A percentile compares a stretch with the other conserved stretches of the same genome.
Evolutionary conservation across 2,329 filamentous ascomycete genomes (phyloP).

Genomic region (Trichocomaceae sp.): DNA sequence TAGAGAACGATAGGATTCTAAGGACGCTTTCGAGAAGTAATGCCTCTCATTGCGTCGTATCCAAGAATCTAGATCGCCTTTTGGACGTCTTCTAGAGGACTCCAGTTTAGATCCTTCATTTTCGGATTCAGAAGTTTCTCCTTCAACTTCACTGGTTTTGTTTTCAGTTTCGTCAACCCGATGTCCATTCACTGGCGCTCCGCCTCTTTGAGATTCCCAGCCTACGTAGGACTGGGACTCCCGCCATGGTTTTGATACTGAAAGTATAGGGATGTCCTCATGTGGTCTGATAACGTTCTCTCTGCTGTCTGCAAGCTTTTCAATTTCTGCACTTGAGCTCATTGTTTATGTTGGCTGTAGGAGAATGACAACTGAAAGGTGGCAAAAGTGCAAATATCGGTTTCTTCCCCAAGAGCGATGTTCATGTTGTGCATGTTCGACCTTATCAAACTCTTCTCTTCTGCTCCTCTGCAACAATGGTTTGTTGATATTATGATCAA

Average conservation of each 20-base stretch:
- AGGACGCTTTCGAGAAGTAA: constrained; percentile 37
- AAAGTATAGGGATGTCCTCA: neutral
- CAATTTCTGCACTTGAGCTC: constrained; percentile 34
- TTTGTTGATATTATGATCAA: neutral
- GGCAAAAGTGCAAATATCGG: neutral
- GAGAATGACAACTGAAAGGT: neutral
- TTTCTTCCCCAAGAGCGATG: neutral
- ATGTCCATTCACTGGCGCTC: neutral
- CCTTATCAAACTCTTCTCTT: neutral
- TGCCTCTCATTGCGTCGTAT: neutral
- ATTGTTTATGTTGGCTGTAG: neutral
- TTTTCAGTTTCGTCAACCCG: neutral
- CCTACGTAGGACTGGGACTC: neutral
- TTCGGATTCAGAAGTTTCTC: neutral
- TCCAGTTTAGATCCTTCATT: neutral
- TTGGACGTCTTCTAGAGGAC: neutral
- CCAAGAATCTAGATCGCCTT: neutral
- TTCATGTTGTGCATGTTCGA: neutral
- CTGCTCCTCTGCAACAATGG: neutral
- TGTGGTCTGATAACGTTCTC: neutral
- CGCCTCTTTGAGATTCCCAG: neutral
- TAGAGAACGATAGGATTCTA: constrained; percentile 45
- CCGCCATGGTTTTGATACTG: constrained; percentile 5
- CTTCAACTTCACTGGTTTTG: neutral
- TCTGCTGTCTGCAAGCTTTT: constrained; percentile 1